Percentiles rank a stretch among this genome's conserved stretches.
These are phyloP conservation scores for Gynandropsis gynandra DNA, from an alignment of 345 rosid genomes.

Conservation along the genomic window DNA sequence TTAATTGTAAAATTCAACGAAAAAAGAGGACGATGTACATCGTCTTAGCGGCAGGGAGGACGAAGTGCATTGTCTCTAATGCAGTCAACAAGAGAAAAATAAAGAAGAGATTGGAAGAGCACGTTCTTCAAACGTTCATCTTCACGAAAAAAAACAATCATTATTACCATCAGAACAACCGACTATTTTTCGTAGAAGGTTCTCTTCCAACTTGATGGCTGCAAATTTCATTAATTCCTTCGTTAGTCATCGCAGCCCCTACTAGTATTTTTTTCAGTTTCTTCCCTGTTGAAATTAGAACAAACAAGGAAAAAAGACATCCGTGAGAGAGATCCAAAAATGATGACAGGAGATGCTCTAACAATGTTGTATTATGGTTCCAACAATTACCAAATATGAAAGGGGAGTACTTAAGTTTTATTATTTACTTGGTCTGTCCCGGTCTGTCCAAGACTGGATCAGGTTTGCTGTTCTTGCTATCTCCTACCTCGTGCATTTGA, in stretches of 20 bases:
- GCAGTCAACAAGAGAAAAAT: no score
- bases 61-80: no score
- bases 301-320: constrained; percentile 10
- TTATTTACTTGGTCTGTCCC: constrained; percentile 38
- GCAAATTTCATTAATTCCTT: constrained; percentile 9
- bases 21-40: no score
- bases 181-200: constrained; percentile 10
- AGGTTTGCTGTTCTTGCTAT: constrained; percentile 32
- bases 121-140: no score
- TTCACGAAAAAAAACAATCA: no score
- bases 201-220: constrained; percentile 4
- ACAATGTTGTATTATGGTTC: background rate
- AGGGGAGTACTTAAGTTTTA: constrained; percentile 4
- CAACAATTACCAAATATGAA: constrained; percentile 2
- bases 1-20: no score
- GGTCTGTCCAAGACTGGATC: constrained; percentile 34
- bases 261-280: constrained; percentile 20
- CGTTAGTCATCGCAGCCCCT: constrained; percentile 14
- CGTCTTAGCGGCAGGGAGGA: no score
- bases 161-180: no score
- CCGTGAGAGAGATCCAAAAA: constrained; percentile 5
- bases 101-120: no score
- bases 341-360: background rate
- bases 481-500: constrained; percentile 38
- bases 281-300: constrained; percentile 28